phyloP scores from a whole-genome alignment of 2,329 filamentous ascomycete species.

The Aureobasidium sp. region DNA sequence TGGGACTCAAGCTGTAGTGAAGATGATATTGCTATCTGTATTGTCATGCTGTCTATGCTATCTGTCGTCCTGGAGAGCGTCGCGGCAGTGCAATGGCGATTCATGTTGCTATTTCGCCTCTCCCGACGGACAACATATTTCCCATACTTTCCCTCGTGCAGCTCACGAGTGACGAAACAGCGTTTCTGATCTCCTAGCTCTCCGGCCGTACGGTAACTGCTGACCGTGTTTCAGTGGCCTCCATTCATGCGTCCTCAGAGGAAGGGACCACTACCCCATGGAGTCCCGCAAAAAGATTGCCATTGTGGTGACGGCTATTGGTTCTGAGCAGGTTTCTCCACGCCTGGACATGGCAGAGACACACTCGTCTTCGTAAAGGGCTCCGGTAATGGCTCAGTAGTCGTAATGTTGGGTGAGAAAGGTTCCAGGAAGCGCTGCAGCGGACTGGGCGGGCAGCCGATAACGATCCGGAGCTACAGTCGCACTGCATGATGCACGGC shows the following conservation, averaged over 20 bases:
- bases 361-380: neutral
- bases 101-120: neutral
- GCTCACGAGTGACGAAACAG: neutral
- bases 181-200: neutral
- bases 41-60: neutral
- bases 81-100: too few species aligned
- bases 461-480: neutral
- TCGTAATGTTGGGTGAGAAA: neutral
- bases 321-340: neutral
- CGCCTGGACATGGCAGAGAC: neutral
- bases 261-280: neutral
- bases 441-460: constrained; percentile 6
- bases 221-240: neutral
- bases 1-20: too few species aligned
- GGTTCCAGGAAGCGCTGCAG: neutral
- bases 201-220: neutral
- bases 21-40: neutral
- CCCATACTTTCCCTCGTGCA: neutral
- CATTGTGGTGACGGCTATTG: neutral
- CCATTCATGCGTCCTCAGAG: neutral
- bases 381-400: neutral
- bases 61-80: neutral
- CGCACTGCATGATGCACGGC: neutral
- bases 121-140: neutral
- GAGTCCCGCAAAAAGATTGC: neutral